Evolutionary conservation across 106 monocot genomes (phyloP).

Genomic region (Apostasia ramifera): DNA sequence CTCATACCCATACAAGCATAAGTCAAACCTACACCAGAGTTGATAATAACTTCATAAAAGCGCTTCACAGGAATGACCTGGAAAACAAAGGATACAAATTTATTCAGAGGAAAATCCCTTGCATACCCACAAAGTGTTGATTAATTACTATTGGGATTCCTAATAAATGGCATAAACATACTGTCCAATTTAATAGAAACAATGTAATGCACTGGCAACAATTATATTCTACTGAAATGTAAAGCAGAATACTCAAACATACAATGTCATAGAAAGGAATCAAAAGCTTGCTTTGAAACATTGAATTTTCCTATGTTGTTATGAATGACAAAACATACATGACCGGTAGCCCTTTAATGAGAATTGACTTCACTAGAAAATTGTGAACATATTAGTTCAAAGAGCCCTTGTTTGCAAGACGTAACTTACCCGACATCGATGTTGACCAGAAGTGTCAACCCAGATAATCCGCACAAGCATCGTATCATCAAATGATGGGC

Average conservation of each 20-base stretch:
- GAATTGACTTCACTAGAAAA: no score
- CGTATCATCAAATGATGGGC: conserved; percentile 15
- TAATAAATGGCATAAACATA: neutral
- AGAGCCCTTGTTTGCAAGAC: neutral
- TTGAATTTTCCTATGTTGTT: no score
- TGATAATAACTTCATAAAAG: conserved; percentile 71
- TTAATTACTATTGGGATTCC: neutral
- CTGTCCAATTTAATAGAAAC: no score
- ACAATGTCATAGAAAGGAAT: no score
- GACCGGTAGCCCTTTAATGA: no score
- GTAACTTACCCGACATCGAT: conserved; percentile 66
- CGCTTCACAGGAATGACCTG: conserved; percentile 77
- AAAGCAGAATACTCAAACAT: no score
- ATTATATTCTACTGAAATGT: no score
- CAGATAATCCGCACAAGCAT: conserved; percentile 77
- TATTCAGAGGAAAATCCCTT: neutral
- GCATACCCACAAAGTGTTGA: neutral
- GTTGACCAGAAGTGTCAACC: conserved; percentile 84
- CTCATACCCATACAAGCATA: conserved; percentile 69
- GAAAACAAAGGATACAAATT: conserved; percentile 3
- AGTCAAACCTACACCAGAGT: conserved; percentile 76
- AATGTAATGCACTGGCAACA: no score
- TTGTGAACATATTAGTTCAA: no score
- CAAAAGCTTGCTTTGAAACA: no score
- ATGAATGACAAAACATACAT: no score